Evolutionary conservation across 495 filamentous ascomycete genomes (phyloP), one percentile per base, ranked within the genome.

Genomic region (Poronia punctata): DNA sequence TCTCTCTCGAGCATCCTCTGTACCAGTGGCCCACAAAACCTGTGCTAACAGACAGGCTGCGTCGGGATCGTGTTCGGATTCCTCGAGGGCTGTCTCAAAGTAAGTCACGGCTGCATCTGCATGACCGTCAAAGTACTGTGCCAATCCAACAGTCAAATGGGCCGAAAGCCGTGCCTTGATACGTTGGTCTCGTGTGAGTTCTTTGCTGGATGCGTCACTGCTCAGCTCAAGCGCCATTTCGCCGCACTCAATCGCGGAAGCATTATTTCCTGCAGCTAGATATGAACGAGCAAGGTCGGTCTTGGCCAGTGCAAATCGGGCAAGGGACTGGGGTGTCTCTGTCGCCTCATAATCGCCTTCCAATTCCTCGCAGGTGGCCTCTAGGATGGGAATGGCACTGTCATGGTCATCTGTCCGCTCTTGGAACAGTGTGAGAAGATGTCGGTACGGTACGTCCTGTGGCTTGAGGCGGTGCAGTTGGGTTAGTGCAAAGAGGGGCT

Each of bases 1-100:
- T 40, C 86, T 76, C 28, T 72, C 73, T 27, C 79, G 72, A 34
- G 88, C 83, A 9, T 83, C 77, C 6, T 83, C 77, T 1, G 78
- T 79, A 17, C 86, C 89, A 54, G 84, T 89, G 3, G 86, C 88
- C 88, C 90, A 98, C 5, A 97, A 72, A 3, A 96, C 80, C 55
- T 97, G 84, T 2, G 88, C 82, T 7, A 97, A 71, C 11, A 95
- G 71, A 53, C 88, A 95, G 11, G 89, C 79, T 3, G 90, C 83
- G 58, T 98, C 86, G 2, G 90, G 85, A 38, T 86, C 77, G 28
- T 76, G 75, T 28, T 76, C 58, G 4, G 84, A 84, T 62, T 95
- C 90, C 31, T 80, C 72, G 6, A 98, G 70, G 4, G 89, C 90
- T 9, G 78, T 67, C 39, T 84, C 78, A 65, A 97, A 94, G 70